These are phyloP conservation scores for Yarrowia sp. DNA, from an alignment of 805 yeast species.

Conservation along the genomic window DNA sequence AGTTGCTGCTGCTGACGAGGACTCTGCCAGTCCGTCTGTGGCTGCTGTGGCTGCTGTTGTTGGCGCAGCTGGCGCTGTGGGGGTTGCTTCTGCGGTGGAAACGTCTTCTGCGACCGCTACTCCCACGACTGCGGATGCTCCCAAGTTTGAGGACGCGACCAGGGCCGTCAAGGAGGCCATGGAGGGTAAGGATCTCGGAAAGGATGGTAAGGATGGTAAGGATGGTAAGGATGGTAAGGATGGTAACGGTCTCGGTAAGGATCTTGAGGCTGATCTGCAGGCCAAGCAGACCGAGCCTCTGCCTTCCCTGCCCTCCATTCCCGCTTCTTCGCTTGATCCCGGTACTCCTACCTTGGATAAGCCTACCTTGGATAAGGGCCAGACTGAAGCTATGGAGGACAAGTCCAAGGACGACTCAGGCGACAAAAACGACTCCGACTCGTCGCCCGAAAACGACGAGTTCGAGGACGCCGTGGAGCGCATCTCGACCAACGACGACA, in stretches of 20 bases:
- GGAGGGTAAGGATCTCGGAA: not conserved
- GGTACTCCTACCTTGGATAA: not conserved
- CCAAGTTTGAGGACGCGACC: not conserved
- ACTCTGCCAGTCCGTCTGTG: too few relatives aligned
- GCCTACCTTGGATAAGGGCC: not conserved
- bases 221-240: not conserved
- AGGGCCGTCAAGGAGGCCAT: not conserved
- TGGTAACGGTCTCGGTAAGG: not conserved
- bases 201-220: too few relatives aligned
- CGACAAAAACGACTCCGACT: not conserved
- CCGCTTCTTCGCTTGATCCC: not conserved
- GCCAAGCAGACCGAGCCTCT: conserved; percentile 1
- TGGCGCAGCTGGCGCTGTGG: not conserved
- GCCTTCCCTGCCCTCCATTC: not conserved
- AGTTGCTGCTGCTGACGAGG: not conserved
- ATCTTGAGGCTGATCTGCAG: too few relatives aligned
- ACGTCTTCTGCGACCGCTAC: not conserved
- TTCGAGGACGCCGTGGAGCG: conserved; percentile 13
- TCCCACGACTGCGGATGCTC: not conserved
- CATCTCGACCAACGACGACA: not conserved
- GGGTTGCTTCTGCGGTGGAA: not conserved
- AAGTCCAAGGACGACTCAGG: not conserved
- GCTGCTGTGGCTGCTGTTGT: conserved; percentile 8
- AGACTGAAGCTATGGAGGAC: not conserved
- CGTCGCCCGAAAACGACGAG: conserved; percentile 1